phyloP scores from a whole-genome alignment of 2,329 filamentous ascomycete species.

The Cephalotrichum gorgonifer region DNA sequence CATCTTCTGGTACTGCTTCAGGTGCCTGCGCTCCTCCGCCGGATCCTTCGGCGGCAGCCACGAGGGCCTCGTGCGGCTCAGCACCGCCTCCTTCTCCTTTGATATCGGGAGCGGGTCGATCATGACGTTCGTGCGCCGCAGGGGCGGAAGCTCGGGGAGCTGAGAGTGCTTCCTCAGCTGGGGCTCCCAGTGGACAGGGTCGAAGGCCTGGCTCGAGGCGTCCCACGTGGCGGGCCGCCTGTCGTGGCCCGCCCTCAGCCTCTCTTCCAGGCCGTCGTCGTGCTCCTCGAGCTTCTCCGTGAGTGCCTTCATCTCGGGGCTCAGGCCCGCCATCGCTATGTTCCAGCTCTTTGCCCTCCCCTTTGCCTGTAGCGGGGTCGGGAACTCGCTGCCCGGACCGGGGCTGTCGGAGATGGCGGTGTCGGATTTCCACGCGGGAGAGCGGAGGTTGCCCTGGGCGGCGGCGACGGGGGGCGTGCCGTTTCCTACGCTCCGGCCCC shows the following conservation, averaged over 20 bases:
- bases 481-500: constrained; percentile 47
- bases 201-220: constrained; percentile 8
- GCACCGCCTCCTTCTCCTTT: constrained; percentile 76
- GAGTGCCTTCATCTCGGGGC: constrained; percentile 60
- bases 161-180: constrained; percentile 27
- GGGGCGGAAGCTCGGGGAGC: constrained; percentile 56
- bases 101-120: constrained; percentile 77
- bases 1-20: constrained; percentile 80
- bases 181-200: constrained; percentile 9
- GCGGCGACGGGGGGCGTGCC: constrained; percentile 50
- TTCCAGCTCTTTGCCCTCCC: constrained; percentile 65
- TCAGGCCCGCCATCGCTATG: constrained; percentile 57
- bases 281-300: constrained; percentile 76
- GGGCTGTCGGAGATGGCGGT: constrained; percentile 18
- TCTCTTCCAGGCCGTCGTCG: constrained; percentile 47
- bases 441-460: constrained; percentile 50
- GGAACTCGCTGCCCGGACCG: constrained; percentile 13
- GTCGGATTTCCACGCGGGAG: constrained; percentile 42
- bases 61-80: constrained; percentile 70
- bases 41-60: constrained; percentile 84
- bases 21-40: constrained; percentile 79
- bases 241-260: constrained; percentile 7
- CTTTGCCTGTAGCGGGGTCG: constrained; percentile 31
- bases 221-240: constrained; percentile 11
- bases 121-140: constrained; percentile 68